phyloP scores from a whole-genome alignment of 352 stramenopile genomes.

The Globisporangium nodosum region DNA sequence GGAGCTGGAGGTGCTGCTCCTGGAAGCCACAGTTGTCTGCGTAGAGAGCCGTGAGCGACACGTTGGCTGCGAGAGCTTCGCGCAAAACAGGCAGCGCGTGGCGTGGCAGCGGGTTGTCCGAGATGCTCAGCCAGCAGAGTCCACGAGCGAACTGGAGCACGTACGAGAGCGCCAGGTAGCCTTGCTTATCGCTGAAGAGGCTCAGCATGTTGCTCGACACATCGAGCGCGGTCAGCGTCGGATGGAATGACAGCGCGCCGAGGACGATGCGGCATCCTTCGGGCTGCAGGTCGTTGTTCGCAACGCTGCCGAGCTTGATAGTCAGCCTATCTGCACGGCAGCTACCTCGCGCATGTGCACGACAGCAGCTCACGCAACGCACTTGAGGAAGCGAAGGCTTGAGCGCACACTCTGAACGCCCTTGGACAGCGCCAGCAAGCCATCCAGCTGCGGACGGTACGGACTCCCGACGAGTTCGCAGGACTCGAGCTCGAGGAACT shows the following conservation, averaged over 20 bases:
- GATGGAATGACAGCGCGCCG: conserved; percentile 41
- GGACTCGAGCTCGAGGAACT: conserved; percentile 47
- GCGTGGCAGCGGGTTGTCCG: conserved; percentile 27
- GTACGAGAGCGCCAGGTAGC: conserved; percentile 47
- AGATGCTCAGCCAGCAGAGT: conserved; percentile 42
- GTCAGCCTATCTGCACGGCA: no score
- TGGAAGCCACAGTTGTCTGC: conserved; percentile 20
- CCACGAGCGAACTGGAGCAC: conserved; percentile 38
- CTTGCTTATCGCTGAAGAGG: conserved; percentile 49
- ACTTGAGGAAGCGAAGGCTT: conserved; percentile 44
- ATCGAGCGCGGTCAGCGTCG: conserved; percentile 45
- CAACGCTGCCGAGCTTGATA: conserved; percentile 20
- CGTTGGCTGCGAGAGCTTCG: conserved; percentile 22
- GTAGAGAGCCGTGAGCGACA: conserved; percentile 35
- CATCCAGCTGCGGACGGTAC: conserved; percentile 44
- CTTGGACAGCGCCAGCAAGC: conserved; percentile 47
- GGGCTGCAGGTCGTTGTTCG: conserved; percentile 43
- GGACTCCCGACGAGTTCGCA: conserved; percentile 47
- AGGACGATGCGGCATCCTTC: conserved; percentile 55
- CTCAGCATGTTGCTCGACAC: conserved; percentile 49
- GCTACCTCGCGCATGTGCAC: no score
- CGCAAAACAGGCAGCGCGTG: conserved; percentile 14
- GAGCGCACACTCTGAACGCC: conserved; percentile 52
- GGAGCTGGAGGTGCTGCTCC: conserved; percentile 8
- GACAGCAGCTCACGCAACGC: background rate